Base-by-base conservation (phyloP, 2,329 filamentous ascomycete genomes). In the Berkeleyomyces basicola region DNA sequence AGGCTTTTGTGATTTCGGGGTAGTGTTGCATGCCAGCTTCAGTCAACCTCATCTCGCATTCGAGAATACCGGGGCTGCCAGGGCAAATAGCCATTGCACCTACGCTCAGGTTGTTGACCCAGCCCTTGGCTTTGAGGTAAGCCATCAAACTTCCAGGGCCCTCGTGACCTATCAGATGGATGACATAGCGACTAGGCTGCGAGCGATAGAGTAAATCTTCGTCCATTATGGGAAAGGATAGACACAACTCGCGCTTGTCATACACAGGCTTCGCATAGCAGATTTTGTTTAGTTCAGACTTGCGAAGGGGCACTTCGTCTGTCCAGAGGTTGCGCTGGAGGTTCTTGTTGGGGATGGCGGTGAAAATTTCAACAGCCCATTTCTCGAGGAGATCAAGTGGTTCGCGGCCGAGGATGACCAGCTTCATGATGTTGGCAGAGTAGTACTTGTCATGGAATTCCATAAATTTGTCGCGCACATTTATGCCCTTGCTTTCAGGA, bases 341-440 rank as follows among this genome's bases (percentile, higher is more conserved):
- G 67, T 90, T 77, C 74, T 96, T 92, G 76, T 96, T 92, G 63
- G 83, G 82, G 16, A 96, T 83, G 62, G 80, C 82, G 0, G 88
- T 85, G 72, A 96, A 96, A 64, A 95, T 77, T 68, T 96, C 88
- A 2, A 83, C 80, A 0, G 88, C 87, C 91, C 90, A 96, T 62
- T 80, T 77, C 72, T 96, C 86, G 63, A 96, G 76, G 16, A 90
- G 82, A 68, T 96, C 89, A 64, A 96, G 77, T 4, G 83, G 78
- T 72, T 96, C 91, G 59, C 86, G 82, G 0, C 91, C 91, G 31
- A 96, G 74, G 3, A 96, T 84, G 44, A 91, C 90, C 59, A 96
- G 77, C 77, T 95, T 96, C 88, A 96, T 96, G 46, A 85, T 81
- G 70, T 96, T 96, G 64, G 91, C 88, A 1, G 91, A 96, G 74